phyloP scores from a whole-genome alignment of 1,284 basidiomycete species.

The Hymenochaete sp. region DNA sequence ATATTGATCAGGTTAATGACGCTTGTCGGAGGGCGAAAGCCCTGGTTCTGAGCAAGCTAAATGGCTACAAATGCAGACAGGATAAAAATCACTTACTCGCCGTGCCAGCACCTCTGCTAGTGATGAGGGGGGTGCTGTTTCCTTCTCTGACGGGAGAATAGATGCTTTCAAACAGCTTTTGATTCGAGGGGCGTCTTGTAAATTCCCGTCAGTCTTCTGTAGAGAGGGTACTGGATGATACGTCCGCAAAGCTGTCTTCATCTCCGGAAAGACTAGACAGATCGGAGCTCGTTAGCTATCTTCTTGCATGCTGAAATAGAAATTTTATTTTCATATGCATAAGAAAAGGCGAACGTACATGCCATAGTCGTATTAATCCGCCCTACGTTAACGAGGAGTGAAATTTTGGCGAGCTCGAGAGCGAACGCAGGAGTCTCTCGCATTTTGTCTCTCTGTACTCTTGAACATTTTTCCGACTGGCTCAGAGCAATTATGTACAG shows the following conservation, averaged over 20 bases:
- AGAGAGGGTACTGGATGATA: constrained; percentile 78
- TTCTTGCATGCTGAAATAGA: neutral
- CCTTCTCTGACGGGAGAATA: constrained; percentile 34
- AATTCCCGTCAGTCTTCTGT: constrained; percentile 66
- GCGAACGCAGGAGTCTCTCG: constrained; percentile 54
- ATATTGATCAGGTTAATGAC: constrained; percentile 55
- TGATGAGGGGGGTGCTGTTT: constrained; percentile 36
- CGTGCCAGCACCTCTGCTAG: constrained; percentile 40
- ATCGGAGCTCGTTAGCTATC: constrained; percentile 3
- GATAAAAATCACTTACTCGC: no score
- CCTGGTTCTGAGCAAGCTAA: constrained; percentile 35
- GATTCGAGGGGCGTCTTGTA: constrained; percentile 77
- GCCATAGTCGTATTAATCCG: constrained; percentile 81
- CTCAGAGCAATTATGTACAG: constrained; percentile 68
- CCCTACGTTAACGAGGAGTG: constrained; percentile 72
- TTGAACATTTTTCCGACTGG: constrained; percentile 59
- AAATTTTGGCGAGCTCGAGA: constrained; percentile 69
- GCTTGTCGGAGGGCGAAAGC: constrained; percentile 49
- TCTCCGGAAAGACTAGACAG: constrained; percentile 59
- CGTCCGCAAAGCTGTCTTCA: constrained; percentile 73
- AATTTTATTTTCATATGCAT: neutral
- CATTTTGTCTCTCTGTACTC: constrained; percentile 63
- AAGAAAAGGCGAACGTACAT: constrained; percentile 40
- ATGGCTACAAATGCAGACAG: no score
- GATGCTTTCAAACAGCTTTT: constrained; percentile 57